Conservation (phyloP, 179 eudicot species). For the Patellifolia procumbens region DNA sequence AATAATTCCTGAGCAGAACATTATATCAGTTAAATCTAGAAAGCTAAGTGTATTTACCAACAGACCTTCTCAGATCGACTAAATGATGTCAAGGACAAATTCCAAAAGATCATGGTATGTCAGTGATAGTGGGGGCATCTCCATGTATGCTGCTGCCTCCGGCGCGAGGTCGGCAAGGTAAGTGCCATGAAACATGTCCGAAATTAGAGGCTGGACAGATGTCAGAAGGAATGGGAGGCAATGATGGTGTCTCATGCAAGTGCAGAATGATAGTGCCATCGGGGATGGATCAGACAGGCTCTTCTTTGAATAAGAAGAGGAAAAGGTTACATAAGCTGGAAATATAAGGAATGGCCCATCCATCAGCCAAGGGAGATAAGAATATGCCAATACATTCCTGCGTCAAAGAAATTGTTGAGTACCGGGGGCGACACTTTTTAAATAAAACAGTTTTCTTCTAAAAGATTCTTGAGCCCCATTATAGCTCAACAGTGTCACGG, state of each 20-base stretch:
- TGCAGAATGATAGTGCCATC: slow-evolving; percentile 58
- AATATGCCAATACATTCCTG: slow-evolving; percentile 63
- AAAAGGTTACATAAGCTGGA: slow-evolving; percentile 53
- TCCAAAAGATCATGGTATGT: slow-evolving; percentile 68
- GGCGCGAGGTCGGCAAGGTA: slow-evolving; percentile 53
- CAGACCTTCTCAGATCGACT: slow-evolving; percentile 79
- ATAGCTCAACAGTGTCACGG: slow-evolving; percentile 32
- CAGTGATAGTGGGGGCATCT: slow-evolving; percentile 60
- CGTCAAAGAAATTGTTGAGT: slow-evolving; percentile 77
- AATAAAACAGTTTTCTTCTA: slow-evolving; percentile 25
- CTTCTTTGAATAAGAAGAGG: slow-evolving; percentile 66
- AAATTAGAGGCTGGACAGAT: slow-evolving; percentile 62
- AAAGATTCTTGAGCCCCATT: slow-evolving; percentile 31
- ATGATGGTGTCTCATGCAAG: slow-evolving; percentile 60
- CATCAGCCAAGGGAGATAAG: slow-evolving; percentile 47
- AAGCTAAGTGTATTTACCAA: slow-evolving; percentile 59
- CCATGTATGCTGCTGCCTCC: slow-evolving; percentile 57
- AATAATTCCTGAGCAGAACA: slow-evolving; percentile 1
- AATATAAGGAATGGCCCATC: slow-evolving; percentile 51
- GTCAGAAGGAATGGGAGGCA: slow-evolving; percentile 60
- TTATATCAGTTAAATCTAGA: slow-evolving; percentile 45
- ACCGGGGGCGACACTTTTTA: slow-evolving; percentile 50
- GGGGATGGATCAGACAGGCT: slow-evolving; percentile 56
- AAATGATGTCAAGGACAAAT: slow-evolving; percentile 76
- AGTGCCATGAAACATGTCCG: slow-evolving; percentile 51